Conservation (phyloP, 768 basidiomycete species). For the Psilocybe azurescens region DNA sequence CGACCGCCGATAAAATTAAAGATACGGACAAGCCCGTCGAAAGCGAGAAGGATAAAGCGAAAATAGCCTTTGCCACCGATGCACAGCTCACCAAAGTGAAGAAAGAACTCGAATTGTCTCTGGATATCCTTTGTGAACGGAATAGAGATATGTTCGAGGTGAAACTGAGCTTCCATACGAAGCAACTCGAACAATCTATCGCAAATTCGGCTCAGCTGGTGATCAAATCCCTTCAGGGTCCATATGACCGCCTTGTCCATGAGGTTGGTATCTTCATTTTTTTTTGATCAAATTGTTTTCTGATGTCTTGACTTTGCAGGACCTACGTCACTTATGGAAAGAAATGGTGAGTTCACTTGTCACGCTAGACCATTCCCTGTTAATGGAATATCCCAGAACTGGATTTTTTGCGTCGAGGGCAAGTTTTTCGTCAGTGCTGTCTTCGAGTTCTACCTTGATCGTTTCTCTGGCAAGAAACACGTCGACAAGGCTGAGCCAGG, state of each 20-base stretch:
- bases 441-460: slow-evolving; percentile 28
- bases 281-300: background rate
- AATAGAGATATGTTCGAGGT: slow-evolving; percentile 19
- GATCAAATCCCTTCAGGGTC: slow-evolving; percentile 18
- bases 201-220: slow-evolving; percentile 16
- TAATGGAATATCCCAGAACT: slow-evolving; percentile 16
- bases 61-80: background rate
- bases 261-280: slow-evolving; percentile 10
- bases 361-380: background rate
- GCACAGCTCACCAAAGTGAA: slow-evolving; percentile 4
- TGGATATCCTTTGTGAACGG: slow-evolving; percentile 14
- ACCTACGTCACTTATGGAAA: slow-evolving; percentile 16
- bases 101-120: slow-evolving; percentile 13
- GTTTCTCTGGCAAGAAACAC: slow-evolving; percentile 13
- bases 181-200: slow-evolving; percentile 18
- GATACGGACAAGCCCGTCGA: background rate
- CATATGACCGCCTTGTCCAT: slow-evolving; percentile 22
- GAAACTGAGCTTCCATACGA: slow-evolving; percentile 19
- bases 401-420: slow-evolving; percentile 31
- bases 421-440: slow-evolving; percentile 25
- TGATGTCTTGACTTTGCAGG: background rate
- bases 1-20: background rate
- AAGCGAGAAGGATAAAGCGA: background rate
- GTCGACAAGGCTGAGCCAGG: background rate
- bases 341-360: slow-evolving; percentile 17